Percentiles rank a stretch among this genome's conserved stretches.
phyloP scores from a whole-genome alignment of 116 monocot species.

The Thalassia testudinum region DNA sequence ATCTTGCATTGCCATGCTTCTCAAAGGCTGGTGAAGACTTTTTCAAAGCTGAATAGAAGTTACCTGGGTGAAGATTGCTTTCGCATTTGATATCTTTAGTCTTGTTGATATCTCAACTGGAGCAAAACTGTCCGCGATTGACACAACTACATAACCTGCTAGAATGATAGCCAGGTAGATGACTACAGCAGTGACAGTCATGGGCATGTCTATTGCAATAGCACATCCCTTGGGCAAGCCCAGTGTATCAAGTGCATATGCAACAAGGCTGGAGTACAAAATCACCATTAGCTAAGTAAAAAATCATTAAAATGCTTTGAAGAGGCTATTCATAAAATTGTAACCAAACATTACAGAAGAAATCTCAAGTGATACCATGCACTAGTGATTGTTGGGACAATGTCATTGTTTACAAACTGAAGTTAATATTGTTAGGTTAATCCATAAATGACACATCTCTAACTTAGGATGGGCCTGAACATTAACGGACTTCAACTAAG shows the following conservation, averaged over 20 bases:
- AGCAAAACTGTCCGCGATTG: conserved; percentile 98
- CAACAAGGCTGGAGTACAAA: conserved; percentile 60
- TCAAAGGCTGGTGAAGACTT: too few relatives aligned
- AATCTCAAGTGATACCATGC: too few relatives aligned
- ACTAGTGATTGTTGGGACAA: too few relatives aligned
- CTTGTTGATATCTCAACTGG: conserved; percentile 83
- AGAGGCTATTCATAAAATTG: neutral
- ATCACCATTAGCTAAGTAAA: neutral
- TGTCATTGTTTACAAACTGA: too few relatives aligned
- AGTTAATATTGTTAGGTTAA: too few relatives aligned
- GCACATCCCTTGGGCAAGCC: conserved; percentile 74
- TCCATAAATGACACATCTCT: too few relatives aligned
- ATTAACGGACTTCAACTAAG: too few relatives aligned
- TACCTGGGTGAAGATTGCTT: conserved; percentile 97
- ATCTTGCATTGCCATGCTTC: too few relatives aligned
- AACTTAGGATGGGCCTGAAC: too few relatives aligned
- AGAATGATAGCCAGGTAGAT: conserved; percentile 86
- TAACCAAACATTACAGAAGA: neutral
- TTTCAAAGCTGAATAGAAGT: neutral
- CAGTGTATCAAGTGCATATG: conserved; percentile 68
- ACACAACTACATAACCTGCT: conserved; percentile 90
- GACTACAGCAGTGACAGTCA: conserved; percentile 67
- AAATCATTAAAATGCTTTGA: neutral
- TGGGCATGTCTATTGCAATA: conserved; percentile 95
- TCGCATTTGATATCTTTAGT: conserved; percentile 72